Evolutionary conservation across 345 rosid species (phyloP).

Genomic region (Linum lewisii): DNA sequence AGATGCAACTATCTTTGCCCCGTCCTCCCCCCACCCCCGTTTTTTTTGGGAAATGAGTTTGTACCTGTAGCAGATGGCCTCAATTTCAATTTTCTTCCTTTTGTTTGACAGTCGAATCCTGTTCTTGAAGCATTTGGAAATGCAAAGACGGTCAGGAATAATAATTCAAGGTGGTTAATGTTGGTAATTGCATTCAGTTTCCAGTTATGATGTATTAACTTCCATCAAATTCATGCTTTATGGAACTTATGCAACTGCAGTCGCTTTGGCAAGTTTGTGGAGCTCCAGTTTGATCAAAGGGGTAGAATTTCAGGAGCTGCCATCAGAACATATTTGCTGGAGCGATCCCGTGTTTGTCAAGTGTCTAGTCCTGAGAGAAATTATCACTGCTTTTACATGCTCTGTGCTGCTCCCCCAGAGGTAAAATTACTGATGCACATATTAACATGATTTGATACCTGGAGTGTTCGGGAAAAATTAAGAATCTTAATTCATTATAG

Average conservation of each 20-base stretch:
- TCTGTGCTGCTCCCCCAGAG: constrained; percentile 10
- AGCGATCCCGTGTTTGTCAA: constrained; percentile 10
- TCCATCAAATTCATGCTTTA: not conserved
- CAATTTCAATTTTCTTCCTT: constrained; percentile 5
- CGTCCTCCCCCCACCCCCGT: too few species aligned
- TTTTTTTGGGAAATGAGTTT: constrained; percentile 9
- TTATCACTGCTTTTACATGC: constrained; percentile 11
- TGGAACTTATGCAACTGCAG: constrained; percentile 3
- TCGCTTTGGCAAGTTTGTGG: constrained; percentile 8
- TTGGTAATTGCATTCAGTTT: constrained; percentile 9
- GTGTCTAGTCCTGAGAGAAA: constrained; percentile 9
- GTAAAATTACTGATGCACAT: not conserved
- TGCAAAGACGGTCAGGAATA: constrained; percentile 80
- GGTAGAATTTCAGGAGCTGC: constrained; percentile 11
- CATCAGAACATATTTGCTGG: constrained; percentile 8
- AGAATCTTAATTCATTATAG: not conserved
- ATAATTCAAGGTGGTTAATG: constrained; percentile 64
- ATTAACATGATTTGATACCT: not conserved
- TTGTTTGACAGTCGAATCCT: constrained; percentile 61
- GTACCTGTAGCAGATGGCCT: constrained; percentile 8
- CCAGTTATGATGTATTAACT: not conserved
- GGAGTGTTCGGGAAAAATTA: too few species aligned
- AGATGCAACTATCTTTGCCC: not conserved
- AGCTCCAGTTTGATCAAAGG: constrained; percentile 8
- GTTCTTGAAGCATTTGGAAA: constrained; percentile 94